Conservation (phyloP, 2,329 filamentous ascomycete species). For the Sphaerulina vaccinii region DNA sequence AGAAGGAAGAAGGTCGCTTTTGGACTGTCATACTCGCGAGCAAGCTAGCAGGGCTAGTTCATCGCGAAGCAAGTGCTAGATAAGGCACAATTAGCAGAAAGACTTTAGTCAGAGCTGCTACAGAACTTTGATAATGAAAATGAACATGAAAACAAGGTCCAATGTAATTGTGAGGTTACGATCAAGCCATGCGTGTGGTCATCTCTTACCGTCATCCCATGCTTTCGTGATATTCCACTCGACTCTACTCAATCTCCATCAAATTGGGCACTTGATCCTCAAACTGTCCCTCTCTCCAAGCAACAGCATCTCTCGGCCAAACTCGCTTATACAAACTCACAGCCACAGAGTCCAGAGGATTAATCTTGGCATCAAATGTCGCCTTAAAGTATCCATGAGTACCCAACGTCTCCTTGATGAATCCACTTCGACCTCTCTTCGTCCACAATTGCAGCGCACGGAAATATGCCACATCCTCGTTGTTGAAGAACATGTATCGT, state of each 20-base stretch:
- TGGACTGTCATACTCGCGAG: too few relatives aligned
- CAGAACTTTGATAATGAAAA: too few relatives aligned
- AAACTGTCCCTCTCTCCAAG: constrained; percentile 23
- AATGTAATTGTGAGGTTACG: too few relatives aligned
- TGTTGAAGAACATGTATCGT: constrained; percentile 99
- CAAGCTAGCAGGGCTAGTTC: too few relatives aligned
- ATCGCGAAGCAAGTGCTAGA: too few relatives aligned
- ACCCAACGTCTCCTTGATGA: constrained; percentile 88
- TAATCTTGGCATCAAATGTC: constrained; percentile 93
- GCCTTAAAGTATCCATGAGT: constrained; percentile 99
- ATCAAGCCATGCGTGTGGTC: too few relatives aligned
- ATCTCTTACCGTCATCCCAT: too few relatives aligned
- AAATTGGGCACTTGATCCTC: constrained; percentile 22
- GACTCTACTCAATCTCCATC: constrained; percentile 19
- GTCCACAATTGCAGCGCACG: constrained; percentile 96
- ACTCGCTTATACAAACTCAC: constrained; percentile 65
- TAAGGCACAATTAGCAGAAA: too few relatives aligned
- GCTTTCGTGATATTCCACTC: too few relatives aligned
- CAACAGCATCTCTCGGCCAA: constrained; percentile 56
- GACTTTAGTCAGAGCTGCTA: too few relatives aligned
- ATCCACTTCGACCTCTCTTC: constrained; percentile 79
- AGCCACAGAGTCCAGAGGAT: constrained; percentile 89
- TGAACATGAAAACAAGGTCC: too few relatives aligned
- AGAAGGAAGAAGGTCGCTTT: too few relatives aligned
- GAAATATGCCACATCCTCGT: constrained; percentile 95